Base-by-base conservation (phyloP, 2,329 filamentous ascomycete genomes). In the Hypoxylon sp. region DNA sequence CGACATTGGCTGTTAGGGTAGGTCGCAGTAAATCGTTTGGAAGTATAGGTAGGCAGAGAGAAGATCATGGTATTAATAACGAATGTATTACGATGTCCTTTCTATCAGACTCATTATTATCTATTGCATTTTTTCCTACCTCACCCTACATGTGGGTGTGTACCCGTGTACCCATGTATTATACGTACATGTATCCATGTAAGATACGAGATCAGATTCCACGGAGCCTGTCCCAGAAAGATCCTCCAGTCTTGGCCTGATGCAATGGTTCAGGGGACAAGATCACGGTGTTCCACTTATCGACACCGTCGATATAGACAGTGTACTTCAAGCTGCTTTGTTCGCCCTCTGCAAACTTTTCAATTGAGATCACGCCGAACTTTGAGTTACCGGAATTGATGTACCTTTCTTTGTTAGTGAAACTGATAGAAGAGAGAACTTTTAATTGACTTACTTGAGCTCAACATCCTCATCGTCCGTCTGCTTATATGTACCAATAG, bases 351-450 rank as follows among this genome's bases (percentile, higher is more conserved):
- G 87, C 83, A 3, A 88, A 86, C 61, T 89, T 89, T 67, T 91
- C 89, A 68, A 99, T 94, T 22, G 93, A 92, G 29, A 97, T 85
- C 0, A 90, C 88, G 1, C 94, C 94, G 79, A 97, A 95, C 79
- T 98, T 98, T 69, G 91, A 94, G 76, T 94, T 94, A 1, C 95
- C 95, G 65, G 91, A 88, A 1, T 95, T 92, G 50, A 95, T 87
- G 74, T 96, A 94, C 73, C 90, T 92, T 59, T 46, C 13, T 47
- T 48, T 56, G 72, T 80, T 73, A 79, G 62, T 42, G 39, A 54
- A 39, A 31, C 17, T 29, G 55, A 63, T 22, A n/a, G 22, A 4
- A 1, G 17, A 13, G 14, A 22, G 24, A 2, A 46, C 46, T 63
- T 24, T 33, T 10, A 14, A n/a, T 11, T n/a, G 17, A 87, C 87